Conservation (phyloP, 768 basidiomycete species). For the Naganishia randhawae region DNA sequence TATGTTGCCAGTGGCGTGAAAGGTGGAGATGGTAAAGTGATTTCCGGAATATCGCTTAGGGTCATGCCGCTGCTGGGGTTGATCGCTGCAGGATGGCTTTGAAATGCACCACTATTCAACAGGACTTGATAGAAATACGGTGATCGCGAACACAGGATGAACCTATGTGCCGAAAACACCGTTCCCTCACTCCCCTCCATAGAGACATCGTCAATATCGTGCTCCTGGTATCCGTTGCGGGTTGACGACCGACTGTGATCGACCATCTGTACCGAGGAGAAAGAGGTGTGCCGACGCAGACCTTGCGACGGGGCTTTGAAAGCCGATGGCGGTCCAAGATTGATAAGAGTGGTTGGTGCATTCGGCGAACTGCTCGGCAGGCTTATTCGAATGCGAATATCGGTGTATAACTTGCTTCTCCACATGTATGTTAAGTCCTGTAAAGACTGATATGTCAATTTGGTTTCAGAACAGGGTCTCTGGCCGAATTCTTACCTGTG, state of each 20-base stretch:
- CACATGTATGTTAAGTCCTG: constrained; percentile 91
- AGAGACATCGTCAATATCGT: constrained; percentile 58
- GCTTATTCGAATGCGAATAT: constrained; percentile 66
- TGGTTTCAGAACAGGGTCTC: no score
- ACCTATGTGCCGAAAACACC: constrained; percentile 86
- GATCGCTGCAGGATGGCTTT: constrained; percentile 49
- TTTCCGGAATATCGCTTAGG: constrained; percentile 30
- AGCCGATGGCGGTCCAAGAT: neutral
- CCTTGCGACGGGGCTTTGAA: neutral
- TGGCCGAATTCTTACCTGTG: constrained; percentile 6
- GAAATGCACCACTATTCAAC: constrained; percentile 60
- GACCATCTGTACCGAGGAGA: constrained; percentile 24
- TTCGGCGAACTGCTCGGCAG: constrained; percentile 48
- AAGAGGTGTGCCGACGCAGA: constrained; percentile 18
- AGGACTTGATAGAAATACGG: constrained; percentile 81
- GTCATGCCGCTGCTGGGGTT: neutral
- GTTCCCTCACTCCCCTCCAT: constrained; percentile 26
- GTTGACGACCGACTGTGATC: constrained; percentile 47
- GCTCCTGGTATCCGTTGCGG: constrained; percentile 30
- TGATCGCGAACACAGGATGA: constrained; percentile 82
- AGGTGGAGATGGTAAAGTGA: constrained; percentile 80
- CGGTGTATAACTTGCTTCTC: constrained; percentile 88
- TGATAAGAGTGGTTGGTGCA: constrained; percentile 52
- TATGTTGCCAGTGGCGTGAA: constrained; percentile 92
- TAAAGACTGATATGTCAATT: neutral